These are phyloP conservation scores for Pleurotus sapidus DNA, from an alignment of 768 basidiomycete genomes.

Conservation along the genomic window DNA sequence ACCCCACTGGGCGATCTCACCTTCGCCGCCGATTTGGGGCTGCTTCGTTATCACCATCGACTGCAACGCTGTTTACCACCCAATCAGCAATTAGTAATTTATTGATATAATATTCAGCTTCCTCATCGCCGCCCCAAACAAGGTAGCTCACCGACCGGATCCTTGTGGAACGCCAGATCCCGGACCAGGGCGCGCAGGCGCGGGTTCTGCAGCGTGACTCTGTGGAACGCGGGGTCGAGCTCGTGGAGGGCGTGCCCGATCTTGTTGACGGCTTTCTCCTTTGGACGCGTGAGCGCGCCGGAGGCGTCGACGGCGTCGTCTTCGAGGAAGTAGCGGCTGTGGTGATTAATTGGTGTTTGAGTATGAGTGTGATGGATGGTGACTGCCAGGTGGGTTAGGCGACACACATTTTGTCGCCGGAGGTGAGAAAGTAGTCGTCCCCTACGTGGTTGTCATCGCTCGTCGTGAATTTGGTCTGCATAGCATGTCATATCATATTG, in stretches of 20 bases:
- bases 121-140: background rate
- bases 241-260: slow-evolving; percentile 89
- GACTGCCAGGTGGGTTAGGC: background rate
- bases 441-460: slow-evolving; percentile 76
- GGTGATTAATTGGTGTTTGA: too few relatives aligned
- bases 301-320: slow-evolving; percentile 73
- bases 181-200: slow-evolving; percentile 64
- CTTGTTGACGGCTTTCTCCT: slow-evolving; percentile 88
- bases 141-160: slow-evolving; percentile 67
- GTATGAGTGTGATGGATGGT: too few relatives aligned
- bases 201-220: slow-evolving; percentile 78
- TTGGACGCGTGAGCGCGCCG: slow-evolving; percentile 69
- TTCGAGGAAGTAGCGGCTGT: slow-evolving; percentile 85
- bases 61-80: slow-evolving; percentile 61
- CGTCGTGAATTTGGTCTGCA: slow-evolving; percentile 84
- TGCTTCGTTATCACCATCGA: slow-evolving; percentile 98
- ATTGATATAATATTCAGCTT: background rate
- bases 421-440: slow-evolving; percentile 89
- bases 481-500: slow-evolving; percentile 25
- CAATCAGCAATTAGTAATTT: background rate
- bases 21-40: slow-evolving; percentile 88
- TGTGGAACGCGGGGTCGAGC: slow-evolving; percentile 78
- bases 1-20: slow-evolving; percentile 33
- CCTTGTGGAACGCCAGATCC: slow-evolving; percentile 79
- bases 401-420: slow-evolving; percentile 83